Evolutionary conservation across 2,329 filamentous ascomycete species (phyloP).

Genomic region (Sarocladium oryzae): DNA sequence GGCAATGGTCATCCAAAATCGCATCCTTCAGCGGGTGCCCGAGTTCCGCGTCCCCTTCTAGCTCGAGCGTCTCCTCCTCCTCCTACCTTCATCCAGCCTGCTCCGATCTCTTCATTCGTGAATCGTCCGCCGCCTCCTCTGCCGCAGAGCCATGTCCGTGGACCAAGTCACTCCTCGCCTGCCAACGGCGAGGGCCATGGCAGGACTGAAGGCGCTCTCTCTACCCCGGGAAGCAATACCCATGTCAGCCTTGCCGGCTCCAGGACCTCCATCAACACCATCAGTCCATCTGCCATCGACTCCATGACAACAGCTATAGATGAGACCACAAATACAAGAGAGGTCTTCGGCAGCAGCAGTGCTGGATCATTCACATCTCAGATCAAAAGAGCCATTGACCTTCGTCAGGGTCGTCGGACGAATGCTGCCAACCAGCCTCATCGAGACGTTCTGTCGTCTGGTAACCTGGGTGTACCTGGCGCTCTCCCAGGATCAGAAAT

Average conservation of each 20-base stretch:
- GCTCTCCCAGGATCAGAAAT: not conserved
- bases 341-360: conserved; percentile 41
- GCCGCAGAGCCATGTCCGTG: not conserved
- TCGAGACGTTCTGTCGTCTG: not conserved
- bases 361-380: conserved; percentile 40
- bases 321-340: conserved; percentile 31
- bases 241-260: not conserved
- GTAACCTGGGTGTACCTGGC: not conserved
- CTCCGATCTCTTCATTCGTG: not conserved
- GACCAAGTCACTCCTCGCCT: not conserved
- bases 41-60: not conserved
- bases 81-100: not conserved
- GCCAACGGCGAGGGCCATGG: not conserved
- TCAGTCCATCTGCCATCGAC: conserved; percentile 30
- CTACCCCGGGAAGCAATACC: not conserved
- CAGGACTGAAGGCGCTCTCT: not conserved
- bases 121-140: not conserved
- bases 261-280: not conserved
- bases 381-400: conserved; percentile 36
- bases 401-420: conserved; percentile 11
- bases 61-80: not conserved
- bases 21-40: not conserved
- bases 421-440: not conserved
- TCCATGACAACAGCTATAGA: conserved; percentile 40
- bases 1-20: conserved; percentile 11